Conservation (phyloP, 192 early-diverging fungal species). For the Coemansia nantahalensis region DNA sequence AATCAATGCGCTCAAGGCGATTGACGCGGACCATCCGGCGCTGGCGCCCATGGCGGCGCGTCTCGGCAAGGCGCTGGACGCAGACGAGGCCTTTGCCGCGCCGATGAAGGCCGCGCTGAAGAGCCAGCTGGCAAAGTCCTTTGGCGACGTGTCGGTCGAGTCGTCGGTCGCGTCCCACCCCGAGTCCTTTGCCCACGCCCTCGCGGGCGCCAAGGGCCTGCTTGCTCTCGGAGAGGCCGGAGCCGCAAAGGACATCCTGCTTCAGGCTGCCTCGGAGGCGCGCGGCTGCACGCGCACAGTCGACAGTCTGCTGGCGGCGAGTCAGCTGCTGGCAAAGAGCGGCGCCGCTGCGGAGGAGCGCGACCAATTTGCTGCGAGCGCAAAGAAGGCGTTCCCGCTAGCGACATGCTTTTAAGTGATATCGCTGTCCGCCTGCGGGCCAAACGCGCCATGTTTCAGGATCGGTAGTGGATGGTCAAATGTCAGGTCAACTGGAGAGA, state of each 20-base stretch:
- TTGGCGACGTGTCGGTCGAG: conserved; percentile 33
- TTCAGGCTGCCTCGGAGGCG: conserved; percentile 13
- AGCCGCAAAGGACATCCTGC: conserved; percentile 11
- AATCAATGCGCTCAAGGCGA: conserved; percentile 38
- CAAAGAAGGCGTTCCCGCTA: conserved; percentile 34
- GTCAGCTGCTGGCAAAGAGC: conserved; percentile 16
- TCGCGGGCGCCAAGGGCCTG: conserved; percentile 28
- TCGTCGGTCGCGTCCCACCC: conserved; percentile 12
- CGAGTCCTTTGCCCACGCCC: conserved; percentile 6
- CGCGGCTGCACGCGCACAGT: conserved; percentile 29
- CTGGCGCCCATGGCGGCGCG: conserved; percentile 34
- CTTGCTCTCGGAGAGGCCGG: conserved; percentile 19
- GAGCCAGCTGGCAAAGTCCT: conserved; percentile 35
- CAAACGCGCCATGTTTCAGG: too few species aligned
- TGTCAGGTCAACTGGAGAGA: background rate
- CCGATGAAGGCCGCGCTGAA: conserved; percentile 47
- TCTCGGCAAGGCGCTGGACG: conserved; percentile 22
- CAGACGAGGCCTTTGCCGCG: conserved; percentile 44
- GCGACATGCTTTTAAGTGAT: conserved; percentile 37
- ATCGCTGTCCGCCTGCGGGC: too few species aligned
- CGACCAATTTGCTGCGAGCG: conserved; percentile 11
- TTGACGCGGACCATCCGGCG: conserved; percentile 26
- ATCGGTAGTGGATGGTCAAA: too few species aligned
- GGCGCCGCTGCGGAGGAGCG: conserved; percentile 16
- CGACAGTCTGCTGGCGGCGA: conserved; percentile 19